A percentile compares a stretch with the other conserved stretches of the same genome.
Evolutionary conservation across 1,139 yeast species (phyloP).

Genomic region (Geotrichum phurueaensis): DNA sequence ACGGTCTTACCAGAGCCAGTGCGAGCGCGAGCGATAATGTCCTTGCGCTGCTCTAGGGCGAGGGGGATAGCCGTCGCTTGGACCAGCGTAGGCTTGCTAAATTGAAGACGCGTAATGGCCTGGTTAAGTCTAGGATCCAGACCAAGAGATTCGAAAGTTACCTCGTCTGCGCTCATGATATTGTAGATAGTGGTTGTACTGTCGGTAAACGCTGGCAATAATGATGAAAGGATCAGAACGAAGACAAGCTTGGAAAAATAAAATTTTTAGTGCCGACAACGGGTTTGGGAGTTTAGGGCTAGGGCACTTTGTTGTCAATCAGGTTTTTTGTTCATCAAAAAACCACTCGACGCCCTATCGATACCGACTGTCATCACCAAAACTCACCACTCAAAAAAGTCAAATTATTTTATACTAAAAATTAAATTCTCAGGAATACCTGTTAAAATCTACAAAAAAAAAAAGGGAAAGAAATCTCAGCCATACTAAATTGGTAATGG

Average conservation of each 20-base stretch:
- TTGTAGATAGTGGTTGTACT: not conserved
- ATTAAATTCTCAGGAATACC: not conserved
- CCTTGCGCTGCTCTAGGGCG: conserved; percentile 80
- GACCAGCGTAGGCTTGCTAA: conserved; percentile 77
- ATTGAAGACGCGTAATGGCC: conserved; percentile 70
- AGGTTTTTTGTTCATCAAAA: not conserved
- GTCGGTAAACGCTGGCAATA: not conserved
- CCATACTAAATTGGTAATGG: not conserved
- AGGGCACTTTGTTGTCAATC: not conserved
- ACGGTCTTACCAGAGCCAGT: conserved; percentile 92
- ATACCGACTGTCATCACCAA: too few species aligned
- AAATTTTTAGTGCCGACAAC: not conserved
- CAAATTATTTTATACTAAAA: not conserved
- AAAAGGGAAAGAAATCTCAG: too few species aligned
- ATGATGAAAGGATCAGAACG: not conserved
- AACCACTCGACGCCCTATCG: not conserved
- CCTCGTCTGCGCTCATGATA: conserved; percentile 5
- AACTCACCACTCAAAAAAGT: too few species aligned
- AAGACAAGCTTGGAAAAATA: not conserved
- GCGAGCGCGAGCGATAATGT: conserved; percentile 79
- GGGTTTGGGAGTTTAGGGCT: conserved; percentile 5
- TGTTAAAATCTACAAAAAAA: not conserved
- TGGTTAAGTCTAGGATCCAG: conserved; percentile 79
- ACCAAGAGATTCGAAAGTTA: conserved; percentile 28
- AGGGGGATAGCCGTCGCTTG: conserved; percentile 90